These are phyloP conservation scores for Lyophyllum shimeji DNA, from an alignment of 768 basidiomycete species.

Conservation along the genomic window DNA sequence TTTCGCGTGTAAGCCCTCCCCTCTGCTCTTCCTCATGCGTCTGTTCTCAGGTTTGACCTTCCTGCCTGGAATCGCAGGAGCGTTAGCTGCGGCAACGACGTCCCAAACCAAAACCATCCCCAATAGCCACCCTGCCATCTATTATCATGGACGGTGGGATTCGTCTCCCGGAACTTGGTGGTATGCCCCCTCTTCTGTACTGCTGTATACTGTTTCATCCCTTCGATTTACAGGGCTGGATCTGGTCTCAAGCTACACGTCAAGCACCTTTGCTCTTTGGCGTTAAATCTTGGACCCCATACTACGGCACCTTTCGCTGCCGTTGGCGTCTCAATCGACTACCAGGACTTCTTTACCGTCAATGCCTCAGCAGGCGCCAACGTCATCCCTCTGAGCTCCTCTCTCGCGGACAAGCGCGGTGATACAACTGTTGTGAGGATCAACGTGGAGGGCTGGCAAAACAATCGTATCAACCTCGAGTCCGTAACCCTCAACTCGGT, in stretches of 20 bases:
- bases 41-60: neutral
- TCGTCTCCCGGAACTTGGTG: slow-evolving; percentile 54
- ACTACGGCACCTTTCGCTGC: slow-evolving; percentile 47
- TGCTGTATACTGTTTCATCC: neutral
- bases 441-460: slow-evolving; percentile 59
- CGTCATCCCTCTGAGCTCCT: slow-evolving; percentile 33
- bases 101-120: slow-evolving; percentile 18
- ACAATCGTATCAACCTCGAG: slow-evolving; percentile 55
- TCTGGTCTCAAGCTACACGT: slow-evolving; percentile 54
- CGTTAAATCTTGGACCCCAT: slow-evolving; percentile 46
- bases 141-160: slow-evolving; percentile 55
- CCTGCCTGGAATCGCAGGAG: neutral
- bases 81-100: neutral
- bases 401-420: neutral
- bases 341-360: slow-evolving; percentile 42
- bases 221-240: slow-evolving; percentile 39
- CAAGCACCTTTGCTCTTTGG: slow-evolving; percentile 38
- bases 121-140: slow-evolving; percentile 42
- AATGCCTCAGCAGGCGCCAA: slow-evolving; percentile 50
- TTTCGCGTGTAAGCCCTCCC: neutral
- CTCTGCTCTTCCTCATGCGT: neutral
- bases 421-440: slow-evolving; percentile 37
- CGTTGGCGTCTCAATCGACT: slow-evolving; percentile 49
- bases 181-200: slow-evolving; percentile 26
- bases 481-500: slow-evolving; percentile 46